phyloP scores from a whole-genome alignment of 2,329 filamentous ascomycete genomes.

The Plectosphaerella plurivora region DNA sequence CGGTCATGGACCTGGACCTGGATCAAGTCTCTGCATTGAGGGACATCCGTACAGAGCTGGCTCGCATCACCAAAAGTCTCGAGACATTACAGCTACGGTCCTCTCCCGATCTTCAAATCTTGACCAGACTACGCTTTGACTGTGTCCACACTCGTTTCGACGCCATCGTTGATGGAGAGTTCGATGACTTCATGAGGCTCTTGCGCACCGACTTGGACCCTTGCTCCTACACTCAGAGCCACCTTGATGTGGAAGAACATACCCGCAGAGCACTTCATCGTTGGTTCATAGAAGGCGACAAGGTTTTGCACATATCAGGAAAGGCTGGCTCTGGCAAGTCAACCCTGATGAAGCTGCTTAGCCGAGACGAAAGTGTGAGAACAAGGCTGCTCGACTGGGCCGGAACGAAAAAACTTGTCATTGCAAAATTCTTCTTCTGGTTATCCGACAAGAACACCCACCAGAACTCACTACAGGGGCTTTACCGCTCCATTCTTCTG shows the following conservation, averaged over 20 bases:
- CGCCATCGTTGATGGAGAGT: background rate
- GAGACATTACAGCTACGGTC: background rate
- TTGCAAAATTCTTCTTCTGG: slow-evolving; percentile 10
- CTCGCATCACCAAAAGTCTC: background rate
- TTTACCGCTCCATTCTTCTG: slow-evolving; percentile 14
- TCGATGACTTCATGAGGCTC: background rate
- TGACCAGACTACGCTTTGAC: background rate
- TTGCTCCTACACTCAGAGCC: too few relatives aligned
- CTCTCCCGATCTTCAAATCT: background rate
- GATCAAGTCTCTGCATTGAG: background rate
- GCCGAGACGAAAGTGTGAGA: background rate
- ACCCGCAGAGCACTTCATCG: background rate
- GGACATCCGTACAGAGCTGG: background rate
- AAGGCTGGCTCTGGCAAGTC: slow-evolving; percentile 7
- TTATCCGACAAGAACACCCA: slow-evolving; percentile 3
- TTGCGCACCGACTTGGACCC: too few relatives aligned
- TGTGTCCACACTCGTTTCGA: background rate
- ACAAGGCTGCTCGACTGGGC: background rate
- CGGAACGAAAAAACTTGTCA: slow-evolving; percentile 2
- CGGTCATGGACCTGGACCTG: too few relatives aligned
- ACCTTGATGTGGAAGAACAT: too few relatives aligned
- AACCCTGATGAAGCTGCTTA: slow-evolving; percentile 10
- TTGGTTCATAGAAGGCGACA: background rate
- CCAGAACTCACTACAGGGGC: slow-evolving; percentile 12
- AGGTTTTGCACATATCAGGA: slow-evolving; percentile 6